Percentiles rank a stretch among this genome's conserved stretches.
phyloP scores from a whole-genome alignment of 2,329 filamentous ascomycete genomes.

The Monosporascus sp. region DNA sequence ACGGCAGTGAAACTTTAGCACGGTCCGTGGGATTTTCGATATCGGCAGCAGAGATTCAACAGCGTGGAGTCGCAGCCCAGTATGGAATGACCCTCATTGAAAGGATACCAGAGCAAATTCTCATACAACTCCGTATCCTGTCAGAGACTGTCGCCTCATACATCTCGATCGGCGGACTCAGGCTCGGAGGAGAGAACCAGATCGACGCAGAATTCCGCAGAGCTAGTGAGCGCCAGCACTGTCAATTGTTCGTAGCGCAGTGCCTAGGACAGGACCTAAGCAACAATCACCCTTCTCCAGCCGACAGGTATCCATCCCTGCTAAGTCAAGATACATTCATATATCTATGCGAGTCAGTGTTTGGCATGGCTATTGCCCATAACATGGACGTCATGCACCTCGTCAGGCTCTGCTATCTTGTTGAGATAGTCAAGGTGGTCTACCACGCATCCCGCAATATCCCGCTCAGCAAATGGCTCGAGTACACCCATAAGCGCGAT shows the following conservation, averaged over 20 bases:
- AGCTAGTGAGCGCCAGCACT: constrained; percentile 67
- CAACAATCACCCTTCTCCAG: constrained; percentile 30
- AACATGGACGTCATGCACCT: constrained; percentile 72
- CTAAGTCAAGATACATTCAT: constrained; percentile 68
- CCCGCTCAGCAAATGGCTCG: constrained; percentile 42
- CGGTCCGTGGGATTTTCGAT: constrained; percentile 76
- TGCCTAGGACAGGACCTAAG: constrained; percentile 39
- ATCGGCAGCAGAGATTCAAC: constrained; percentile 82
- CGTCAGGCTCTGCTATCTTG: constrained; percentile 79
- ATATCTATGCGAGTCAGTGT: constrained; percentile 74
- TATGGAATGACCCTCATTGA: constrained; percentile 71
- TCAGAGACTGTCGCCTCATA: constrained; percentile 86
- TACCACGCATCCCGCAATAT: constrained; percentile 53
- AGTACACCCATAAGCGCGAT: constrained; percentile 36
- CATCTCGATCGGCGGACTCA: constrained; percentile 67
- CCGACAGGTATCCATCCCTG: constrained; percentile 50
- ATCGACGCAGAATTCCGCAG: constrained; percentile 61
- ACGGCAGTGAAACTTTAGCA: constrained; percentile 54
- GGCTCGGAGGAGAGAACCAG: constrained; percentile 52
- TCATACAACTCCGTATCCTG: constrained; percentile 83
- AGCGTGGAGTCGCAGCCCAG: constrained; percentile 74
- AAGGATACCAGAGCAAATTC: constrained; percentile 73
- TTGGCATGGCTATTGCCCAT: constrained; percentile 63
- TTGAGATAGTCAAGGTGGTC: constrained; percentile 82
- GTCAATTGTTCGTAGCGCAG: constrained; percentile 65